Base-by-base conservation (phyloP, 176 grass and related monocot species). In the Tuctoria greenei region DNA sequence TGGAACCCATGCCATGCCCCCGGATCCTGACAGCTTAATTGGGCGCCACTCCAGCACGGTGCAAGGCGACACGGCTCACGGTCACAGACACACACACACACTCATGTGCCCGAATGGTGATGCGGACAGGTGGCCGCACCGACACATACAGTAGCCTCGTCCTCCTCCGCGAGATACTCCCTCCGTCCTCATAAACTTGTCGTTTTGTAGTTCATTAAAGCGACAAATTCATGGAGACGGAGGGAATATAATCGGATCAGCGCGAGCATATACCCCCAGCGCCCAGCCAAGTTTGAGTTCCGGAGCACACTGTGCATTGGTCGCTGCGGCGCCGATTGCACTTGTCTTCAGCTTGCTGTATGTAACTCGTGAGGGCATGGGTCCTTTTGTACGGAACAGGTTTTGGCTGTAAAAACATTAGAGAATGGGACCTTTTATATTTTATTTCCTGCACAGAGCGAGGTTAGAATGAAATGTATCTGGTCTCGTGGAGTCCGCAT, bases 61-160 rank as follows among this genome's bases (percentile, higher is more conserved):
- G 56, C 72, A 75, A 61, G 56, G 41, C 31, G 73, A 75, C 73
- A 49, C 10, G 17, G 8, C 58, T 21, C 41, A 12, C 10, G 73
- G 41, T 63, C 73, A 76, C 73, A 61, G 54, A n/a, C 16, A 21
- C 66, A 34, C n/a, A n/a, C n/a, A n/a, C 26, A 54, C 38, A 41
- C 43, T 28, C 47, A 70, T n/a, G 47, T 57, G 73, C 7, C 17
- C 60, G 49, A n/a, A 9, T 15, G 37, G 23, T 21, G 34, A 28
- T 25, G 64, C 51, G 10, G 79, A 78, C 73, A 43, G 10, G 41
- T 67, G 67, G 58, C 39, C 6, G 49, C 49, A 76, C 85, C 79
- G 66, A 87, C 47, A 81, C 15, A 45, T 9, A 4, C 42, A 44
- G 42, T 44, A 17, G 23, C 42, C 8, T 1, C 52, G n/a, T 34